Percentiles rank a stretch among this genome's conserved stretches.
Evolutionary conservation across 345 rosid species (phyloP).

Genomic region (Excoecaria cochinchinensis): DNA sequence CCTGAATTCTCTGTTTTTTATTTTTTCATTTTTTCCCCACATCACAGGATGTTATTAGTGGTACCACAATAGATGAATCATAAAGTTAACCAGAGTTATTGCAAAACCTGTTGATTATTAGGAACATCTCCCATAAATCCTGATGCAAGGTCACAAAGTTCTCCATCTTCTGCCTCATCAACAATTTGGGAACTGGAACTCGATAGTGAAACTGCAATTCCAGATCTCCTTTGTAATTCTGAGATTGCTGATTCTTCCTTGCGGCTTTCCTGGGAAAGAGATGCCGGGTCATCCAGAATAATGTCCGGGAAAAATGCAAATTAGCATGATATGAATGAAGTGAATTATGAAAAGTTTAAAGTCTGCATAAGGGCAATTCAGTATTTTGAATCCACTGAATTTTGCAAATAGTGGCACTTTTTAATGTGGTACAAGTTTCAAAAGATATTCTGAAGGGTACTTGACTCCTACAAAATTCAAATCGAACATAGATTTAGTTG

Average conservation of each 20-base stretch:
- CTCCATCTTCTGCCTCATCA: slow-evolving; percentile 71
- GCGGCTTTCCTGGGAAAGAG: slow-evolving; percentile 52
- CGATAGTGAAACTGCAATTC: slow-evolving; percentile 48
- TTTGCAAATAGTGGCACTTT: background rate
- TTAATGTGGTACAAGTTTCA: background rate
- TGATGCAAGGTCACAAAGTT: slow-evolving; percentile 66
- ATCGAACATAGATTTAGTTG: background rate
- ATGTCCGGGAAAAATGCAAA: background rate
- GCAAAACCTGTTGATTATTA: slow-evolving; percentile 43
- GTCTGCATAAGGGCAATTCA: background rate
- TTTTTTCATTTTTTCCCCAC: slow-evolving; percentile 20
- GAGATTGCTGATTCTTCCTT: slow-evolving; percentile 43
- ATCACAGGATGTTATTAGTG: slow-evolving; percentile 23
- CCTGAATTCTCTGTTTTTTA: slow-evolving; percentile 48
- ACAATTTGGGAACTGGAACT: slow-evolving; percentile 44
- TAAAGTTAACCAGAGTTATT: slow-evolving; percentile 19
- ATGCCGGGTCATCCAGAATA: background rate
- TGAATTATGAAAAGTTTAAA: background rate
- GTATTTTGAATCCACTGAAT: background rate
- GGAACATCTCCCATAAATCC: slow-evolving; percentile 46
- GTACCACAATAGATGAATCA: slow-evolving; percentile 12
- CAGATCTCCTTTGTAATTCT: slow-evolving; percentile 66
- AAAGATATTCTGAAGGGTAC: background rate
- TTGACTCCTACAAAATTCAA: background rate
- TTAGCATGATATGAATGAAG: too few species aligned